Evolutionary conservation across 768 basidiomycete species (phyloP).

Genomic region (Russula dissimulans): DNA sequence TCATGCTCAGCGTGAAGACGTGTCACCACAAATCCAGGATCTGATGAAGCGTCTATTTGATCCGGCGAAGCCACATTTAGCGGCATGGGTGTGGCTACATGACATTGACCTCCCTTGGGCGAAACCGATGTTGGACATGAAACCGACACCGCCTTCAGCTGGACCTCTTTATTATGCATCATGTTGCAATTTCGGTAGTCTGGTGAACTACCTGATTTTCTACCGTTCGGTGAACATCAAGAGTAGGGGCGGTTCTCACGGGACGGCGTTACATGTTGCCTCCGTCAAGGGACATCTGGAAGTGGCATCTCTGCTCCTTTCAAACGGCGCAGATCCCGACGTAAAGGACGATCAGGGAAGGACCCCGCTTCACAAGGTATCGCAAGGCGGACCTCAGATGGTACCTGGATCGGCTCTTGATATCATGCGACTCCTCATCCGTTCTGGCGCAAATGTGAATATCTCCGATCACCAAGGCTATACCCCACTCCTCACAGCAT

Average conservation of each 20-base stretch:
- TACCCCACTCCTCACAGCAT: background rate
- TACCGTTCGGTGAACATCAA: background rate
- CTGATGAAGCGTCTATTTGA: slow-evolving; percentile 1
- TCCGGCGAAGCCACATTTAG: background rate
- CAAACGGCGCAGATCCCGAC: background rate
- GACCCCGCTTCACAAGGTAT: background rate
- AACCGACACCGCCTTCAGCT: background rate
- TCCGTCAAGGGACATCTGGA: background rate
- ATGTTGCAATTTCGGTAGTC: background rate
- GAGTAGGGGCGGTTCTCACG: background rate
- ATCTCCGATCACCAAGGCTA: background rate
- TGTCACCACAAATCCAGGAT: background rate
- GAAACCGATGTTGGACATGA: background rate
- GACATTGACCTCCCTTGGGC: background rate
- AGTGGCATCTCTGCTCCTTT: background rate
- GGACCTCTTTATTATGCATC: background rate
- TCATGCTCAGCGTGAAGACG: background rate
- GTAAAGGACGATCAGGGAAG: too few relatives aligned
- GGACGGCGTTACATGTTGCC: background rate
- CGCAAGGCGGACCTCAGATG: background rate
- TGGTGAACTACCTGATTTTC: background rate
- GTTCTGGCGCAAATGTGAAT: background rate
- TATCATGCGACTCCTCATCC: background rate
- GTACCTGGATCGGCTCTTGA: background rate
- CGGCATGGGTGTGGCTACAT: slow-evolving; percentile 4